Base-by-base conservation (phyloP, 768 basidiomycete species). In the Hemileccinum rubropunctum region DNA sequence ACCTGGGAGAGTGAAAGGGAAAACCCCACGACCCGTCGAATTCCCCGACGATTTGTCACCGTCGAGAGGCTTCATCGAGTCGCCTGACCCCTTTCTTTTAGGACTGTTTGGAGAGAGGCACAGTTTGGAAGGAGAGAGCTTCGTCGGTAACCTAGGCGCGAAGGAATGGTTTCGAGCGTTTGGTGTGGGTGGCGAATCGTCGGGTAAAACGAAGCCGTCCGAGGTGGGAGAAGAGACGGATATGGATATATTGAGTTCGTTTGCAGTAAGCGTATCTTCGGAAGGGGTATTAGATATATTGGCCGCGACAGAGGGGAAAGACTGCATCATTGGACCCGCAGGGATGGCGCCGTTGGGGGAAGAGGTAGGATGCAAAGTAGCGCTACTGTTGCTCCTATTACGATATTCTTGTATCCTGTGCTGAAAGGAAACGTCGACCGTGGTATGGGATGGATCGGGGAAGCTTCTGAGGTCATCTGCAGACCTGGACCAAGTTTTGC, bases 401-500 rank as follows among this genome's bases (percentile, higher is more conserved):
- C 88, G 76, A 61, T 91, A 91, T 50, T 83, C 35, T 76, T 79
- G 55, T 84, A 77, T 60, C 76, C 68, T 81, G 46, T 83, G 79
- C 36, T 86, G 82, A 56, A 88, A 72, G 17, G 75, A 72, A 6
- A 75, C 57, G 39, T 78, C 76, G 45, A 76, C 59, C n/a, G 70
- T 70, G 33, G 69, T 58, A 49, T 51, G 56, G 23, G 65, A 65
- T 12, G 57, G 66, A 34, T 63, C 60, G 13, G 74, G 73, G 42
- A 82, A 68, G 62, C 78, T 81, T 58, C 80, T 77, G 44, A 91
- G 76, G 64, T 92, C 89, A 61, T 91, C 89, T 18, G 81, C 88
- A 6, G 87, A 90, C 62, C 74, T 82, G 21, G 88, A 89, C 89
- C 89, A 91, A 12, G 76, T 78, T 63, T 81, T 85, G 58, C 81